Evolutionary conservation across 2,329 filamentous ascomycete species (phyloP), one percentile per base, ranked within the genome.

Genomic region (Clarireedia sp.): DNA sequence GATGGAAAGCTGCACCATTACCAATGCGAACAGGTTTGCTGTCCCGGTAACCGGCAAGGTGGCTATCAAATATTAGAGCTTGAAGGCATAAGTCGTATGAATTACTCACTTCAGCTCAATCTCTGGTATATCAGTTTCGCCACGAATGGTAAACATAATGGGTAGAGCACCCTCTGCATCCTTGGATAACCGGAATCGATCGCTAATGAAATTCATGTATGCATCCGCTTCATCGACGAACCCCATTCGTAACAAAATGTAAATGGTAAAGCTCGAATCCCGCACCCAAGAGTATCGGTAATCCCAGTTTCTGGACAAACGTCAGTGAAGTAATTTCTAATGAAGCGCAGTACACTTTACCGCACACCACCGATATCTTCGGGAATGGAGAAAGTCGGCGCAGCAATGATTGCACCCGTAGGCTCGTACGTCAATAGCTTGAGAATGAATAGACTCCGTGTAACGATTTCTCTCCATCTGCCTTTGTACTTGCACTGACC

Each of bases 111-210:
- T 69, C 5, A 90, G 75, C 60, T 87, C 85, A 37, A 76, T 64
- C 69, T 90, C 87, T 0, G 86, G 85, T 38, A 90, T 87, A 40
- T 89, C 82, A 1, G 85, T 89, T 45, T 82, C 83, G 47, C 87
- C 87, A 23, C 81, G 78, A 61, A 91, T 90, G 41, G 84, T 88
- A 66, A 90, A 90, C 87, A 91, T 90, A 66, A 91, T 88, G 12
- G 87, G 87, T 37, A 91, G 71, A 0, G 79, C 82, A 29, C 82
- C 80, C 49, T 84, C 79, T 1, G 77, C 67, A 7, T 73, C 73
- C n/a, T 81, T 76, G 1, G 83, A 83, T 57, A 81, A 76, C 33
- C 80, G 74, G 58, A 90, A 82, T 9, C 86, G 79, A 61, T 87
- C 80, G 70, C 81, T 87, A 60, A 91, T 89, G 67, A 90, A 91